These are phyloP conservation scores for Penicillium atrosanguineum DNA, from an alignment of 495 filamentous ascomycete species.

Conservation along the genomic window DNA sequence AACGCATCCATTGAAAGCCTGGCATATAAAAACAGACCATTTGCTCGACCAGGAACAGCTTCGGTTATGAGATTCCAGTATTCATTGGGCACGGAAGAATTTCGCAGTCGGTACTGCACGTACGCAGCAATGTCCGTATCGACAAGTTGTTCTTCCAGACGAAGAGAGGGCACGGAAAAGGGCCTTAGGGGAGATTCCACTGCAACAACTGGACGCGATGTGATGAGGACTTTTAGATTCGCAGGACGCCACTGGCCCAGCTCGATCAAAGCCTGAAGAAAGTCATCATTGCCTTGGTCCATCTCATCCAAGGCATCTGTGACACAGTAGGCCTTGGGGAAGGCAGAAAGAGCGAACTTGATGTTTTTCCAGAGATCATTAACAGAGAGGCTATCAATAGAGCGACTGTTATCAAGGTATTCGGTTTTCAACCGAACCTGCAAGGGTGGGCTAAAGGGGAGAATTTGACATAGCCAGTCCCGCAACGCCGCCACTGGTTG, in stretches of 20 bases:
- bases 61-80: conserved; percentile 28
- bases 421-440: conserved; percentile 15
- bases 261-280: conserved; percentile 28
- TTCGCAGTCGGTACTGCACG: conserved; percentile 27
- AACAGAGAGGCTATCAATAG: neutral
- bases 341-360: conserved; percentile 17
- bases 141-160: conserved; percentile 34
- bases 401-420: neutral
- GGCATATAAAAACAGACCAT: conserved; percentile 29
- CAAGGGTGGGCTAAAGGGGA: conserved; percentile 37
- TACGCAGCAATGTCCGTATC: conserved; percentile 42
- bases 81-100: conserved; percentile 10
- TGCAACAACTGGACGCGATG: conserved; percentile 25
- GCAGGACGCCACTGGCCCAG: conserved; percentile 37
- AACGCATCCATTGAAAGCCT: conserved; percentile 47
- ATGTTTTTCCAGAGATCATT: conserved; percentile 24
- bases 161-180: conserved; percentile 21
- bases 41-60: conserved; percentile 11
- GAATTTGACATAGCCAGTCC: conserved; percentile 42
- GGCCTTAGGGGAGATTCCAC: conserved; percentile 3
- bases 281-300: conserved; percentile 30
- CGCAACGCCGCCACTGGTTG: conserved; percentile 36
- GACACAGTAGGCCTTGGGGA: conserved; percentile 43
- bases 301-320: conserved; percentile 38
- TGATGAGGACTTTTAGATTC: conserved; percentile 43